Evolutionary conservation across 78 protist species (phyloP), one percentile per base, ranked within the genome.

Genomic region (Chrysochromulina tobinii): DNA sequence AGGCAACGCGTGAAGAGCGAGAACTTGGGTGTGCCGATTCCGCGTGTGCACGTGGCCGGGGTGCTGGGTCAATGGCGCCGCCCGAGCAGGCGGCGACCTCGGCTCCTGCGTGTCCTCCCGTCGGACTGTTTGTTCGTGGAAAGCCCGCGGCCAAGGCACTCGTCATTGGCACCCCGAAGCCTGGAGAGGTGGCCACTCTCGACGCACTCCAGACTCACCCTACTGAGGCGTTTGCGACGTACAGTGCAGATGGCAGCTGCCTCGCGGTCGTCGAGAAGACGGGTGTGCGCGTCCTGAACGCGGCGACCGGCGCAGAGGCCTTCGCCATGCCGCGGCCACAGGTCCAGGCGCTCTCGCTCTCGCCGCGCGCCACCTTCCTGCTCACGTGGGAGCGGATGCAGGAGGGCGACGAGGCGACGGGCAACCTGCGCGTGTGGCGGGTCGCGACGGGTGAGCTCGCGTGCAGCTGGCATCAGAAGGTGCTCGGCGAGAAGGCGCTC

Each of bases 351-450:
- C 3, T 73, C n/a, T 48, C 87, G 3, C 69, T 75, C 61, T 90
- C 92, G 51, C 88, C 92, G 57, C 2, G 2, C 20, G 88, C 75
- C 57, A 77, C 61, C n/a, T 90, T 27, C 64, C 17, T 90, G 7
- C 77, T 61, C 55, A 90, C 92, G 51, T 90, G 92, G 92, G 92
- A 90, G 61, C 77, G 64, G 88, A 59, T 90, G 17, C 54, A 58
- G 9, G 92, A 90, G 9, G 92, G 69, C 55, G 68, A 21, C 48
- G 8, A 48, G 14, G 92, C 72, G 8, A 38, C 38, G 38, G 91
- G 91, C 53, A 90, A 90, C 53, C 88, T 90, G 14, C 55, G 58
- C 50, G 58, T 90, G 25, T 90, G 92, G 92, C 53, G 68, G 38
- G 4, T 50, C 15, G 50, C 38, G 77, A 23, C n/a, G 20, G 92